A percentile compares a stretch with the other conserved stretches of the same genome.
phyloP scores from a whole-genome alignment of 2,329 filamentous ascomycete genomes.

The Ilyonectria destructans region DNA sequence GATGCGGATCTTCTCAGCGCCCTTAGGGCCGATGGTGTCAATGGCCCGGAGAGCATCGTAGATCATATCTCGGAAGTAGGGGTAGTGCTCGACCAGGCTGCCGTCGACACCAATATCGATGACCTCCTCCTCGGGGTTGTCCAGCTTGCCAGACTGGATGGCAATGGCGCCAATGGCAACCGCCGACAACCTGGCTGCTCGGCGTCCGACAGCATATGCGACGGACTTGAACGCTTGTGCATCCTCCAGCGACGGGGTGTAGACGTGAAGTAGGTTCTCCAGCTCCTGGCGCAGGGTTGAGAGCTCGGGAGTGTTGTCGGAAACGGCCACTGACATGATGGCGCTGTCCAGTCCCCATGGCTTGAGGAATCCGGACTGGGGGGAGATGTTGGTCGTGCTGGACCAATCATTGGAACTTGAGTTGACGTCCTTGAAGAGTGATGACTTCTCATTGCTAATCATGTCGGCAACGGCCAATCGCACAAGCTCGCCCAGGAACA shows the following conservation, averaged over 20 bases:
- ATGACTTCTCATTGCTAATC: slow-evolving; percentile 76
- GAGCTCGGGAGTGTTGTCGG: slow-evolving; percentile 82
- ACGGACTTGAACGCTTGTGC: slow-evolving; percentile 90
- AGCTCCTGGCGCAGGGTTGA: slow-evolving; percentile 84
- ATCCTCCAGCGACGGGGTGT: slow-evolving; percentile 85
- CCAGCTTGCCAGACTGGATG: slow-evolving; percentile 83
- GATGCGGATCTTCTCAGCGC: slow-evolving; percentile 91
- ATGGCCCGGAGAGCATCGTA: slow-evolving; percentile 85
- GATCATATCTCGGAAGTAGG: slow-evolving; percentile 90
- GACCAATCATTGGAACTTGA: slow-evolving; percentile 79
- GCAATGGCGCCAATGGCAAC: slow-evolving; percentile 90
- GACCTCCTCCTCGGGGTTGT: slow-evolving; percentile 76
- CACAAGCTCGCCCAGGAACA: slow-evolving; percentile 97
- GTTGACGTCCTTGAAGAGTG: slow-evolving; percentile 84
- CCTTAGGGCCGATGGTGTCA: slow-evolving; percentile 82
- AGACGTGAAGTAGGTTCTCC: slow-evolving; percentile 82
- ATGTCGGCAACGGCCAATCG: slow-evolving; percentile 83
- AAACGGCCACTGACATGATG: slow-evolving; percentile 89
- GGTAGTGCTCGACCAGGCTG: slow-evolving; percentile 95
- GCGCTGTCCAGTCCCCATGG: slow-evolving; percentile 94
- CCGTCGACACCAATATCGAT: slow-evolving; percentile 95
- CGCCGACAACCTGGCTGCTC: slow-evolving; percentile 89
- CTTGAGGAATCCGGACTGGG: slow-evolving; percentile 78
- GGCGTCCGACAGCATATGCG: slow-evolving; percentile 86
- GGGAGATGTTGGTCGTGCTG: slow-evolving; percentile 79